Conservation (phyloP, 192 early-diverging fungal genomes). For the Backusella liffmaniae region DNA sequence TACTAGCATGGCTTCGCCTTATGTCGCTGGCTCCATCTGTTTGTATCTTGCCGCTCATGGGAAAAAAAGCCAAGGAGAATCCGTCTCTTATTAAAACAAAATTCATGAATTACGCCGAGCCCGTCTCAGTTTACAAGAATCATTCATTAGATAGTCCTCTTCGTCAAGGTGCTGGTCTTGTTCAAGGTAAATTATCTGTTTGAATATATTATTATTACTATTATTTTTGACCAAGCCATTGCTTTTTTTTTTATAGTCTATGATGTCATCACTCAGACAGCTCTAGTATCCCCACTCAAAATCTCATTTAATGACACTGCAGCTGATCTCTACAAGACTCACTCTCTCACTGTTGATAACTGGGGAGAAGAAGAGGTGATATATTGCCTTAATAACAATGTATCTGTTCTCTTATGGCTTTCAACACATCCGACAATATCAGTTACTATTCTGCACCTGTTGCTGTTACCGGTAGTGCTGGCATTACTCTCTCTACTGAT, state of each 20-base stretch:
- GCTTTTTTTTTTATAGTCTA: conserved; percentile 21
- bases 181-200: conserved; percentile 33
- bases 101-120: conserved; percentile 33
- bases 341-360: conserved; percentile 45
- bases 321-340: conserved; percentile 23
- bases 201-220: not conserved
- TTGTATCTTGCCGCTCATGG: conserved; percentile 37
- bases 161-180: conserved; percentile 54
- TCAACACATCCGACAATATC: conserved; percentile 11
- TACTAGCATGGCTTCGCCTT: conserved; percentile 64
- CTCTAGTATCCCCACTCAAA: conserved; percentile 40
- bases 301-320: conserved; percentile 54
- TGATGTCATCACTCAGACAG: conserved; percentile 34
- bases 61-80: conserved; percentile 24
- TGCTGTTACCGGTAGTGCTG: conserved; percentile 5
- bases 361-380: conserved; percentile 31
- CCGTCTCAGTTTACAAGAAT: not conserved
- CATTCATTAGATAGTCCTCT: conserved; percentile 24
- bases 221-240: not conserved
- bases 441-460: conserved; percentile 4
- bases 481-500: conserved; percentile 14
- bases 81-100: conserved; percentile 26
- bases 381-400: conserved; percentile 38
- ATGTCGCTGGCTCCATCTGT: conserved; percentile 49
- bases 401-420: conserved; percentile 41